A percentile compares a stretch with the other conserved stretches of the same genome.
These are phyloP conservation scores for Lentinula detonsa DNA, from an alignment of 768 basidiomycete genomes.

Conservation along the genomic window DNA sequence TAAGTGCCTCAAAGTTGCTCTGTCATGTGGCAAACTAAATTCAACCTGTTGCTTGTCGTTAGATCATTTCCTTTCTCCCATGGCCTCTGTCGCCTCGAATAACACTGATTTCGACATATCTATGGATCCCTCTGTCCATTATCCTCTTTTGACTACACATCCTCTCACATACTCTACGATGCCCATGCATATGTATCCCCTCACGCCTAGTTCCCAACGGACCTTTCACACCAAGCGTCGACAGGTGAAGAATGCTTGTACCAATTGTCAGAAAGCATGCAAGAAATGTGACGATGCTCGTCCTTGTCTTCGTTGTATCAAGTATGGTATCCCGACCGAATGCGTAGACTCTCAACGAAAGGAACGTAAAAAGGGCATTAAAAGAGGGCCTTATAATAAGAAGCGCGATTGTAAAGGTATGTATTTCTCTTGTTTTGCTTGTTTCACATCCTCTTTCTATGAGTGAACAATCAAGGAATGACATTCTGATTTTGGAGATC, in stretches of 20 bases:
- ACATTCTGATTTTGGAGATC: conserved; percentile 45
- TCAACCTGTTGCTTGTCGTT: not conserved
- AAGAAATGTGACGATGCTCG: conserved; percentile 91
- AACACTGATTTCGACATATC: not conserved
- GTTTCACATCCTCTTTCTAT: conserved; percentile 10
- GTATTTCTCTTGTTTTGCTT: conserved; percentile 23
- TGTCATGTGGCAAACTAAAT: conserved; percentile 5
- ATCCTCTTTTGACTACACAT: not conserved
- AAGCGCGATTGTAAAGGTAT: conserved; percentile 89
- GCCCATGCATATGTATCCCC: conserved; percentile 69
- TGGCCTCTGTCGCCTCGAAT: not conserved
- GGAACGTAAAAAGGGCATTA: conserved; percentile 85
- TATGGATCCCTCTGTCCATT: conserved; percentile 2
- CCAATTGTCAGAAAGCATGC: conserved; percentile 86
- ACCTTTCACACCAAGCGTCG: conserved; percentile 69
- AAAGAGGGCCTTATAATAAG: conserved; percentile 82
- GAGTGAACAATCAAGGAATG: conserved; percentile 15
- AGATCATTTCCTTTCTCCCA: not conserved
- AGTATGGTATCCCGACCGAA: conserved; percentile 72
- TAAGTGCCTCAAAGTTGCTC: not conserved
- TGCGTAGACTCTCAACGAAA: conserved; percentile 90
- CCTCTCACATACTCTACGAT: conserved; percentile 38
- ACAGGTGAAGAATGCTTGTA: conserved; percentile 90
- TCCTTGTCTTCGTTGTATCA: conserved; percentile 89
- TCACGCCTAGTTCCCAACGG: conserved; percentile 42